These are phyloP conservation scores for Citrus hindsii DNA, from an alignment of 345 rosid genomes.

Conservation along the genomic window DNA sequence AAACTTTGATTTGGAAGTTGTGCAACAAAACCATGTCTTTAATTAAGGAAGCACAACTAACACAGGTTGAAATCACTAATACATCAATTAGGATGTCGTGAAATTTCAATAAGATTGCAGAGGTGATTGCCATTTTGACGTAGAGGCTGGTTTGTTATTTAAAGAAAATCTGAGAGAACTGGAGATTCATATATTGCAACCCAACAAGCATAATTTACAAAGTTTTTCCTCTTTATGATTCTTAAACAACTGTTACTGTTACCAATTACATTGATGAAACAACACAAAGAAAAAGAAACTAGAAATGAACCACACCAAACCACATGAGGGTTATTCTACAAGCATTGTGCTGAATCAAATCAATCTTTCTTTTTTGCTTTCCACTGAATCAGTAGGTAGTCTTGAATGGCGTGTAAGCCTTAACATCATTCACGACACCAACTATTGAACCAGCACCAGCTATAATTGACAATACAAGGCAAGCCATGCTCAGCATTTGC, in stretches of 20 bases:
- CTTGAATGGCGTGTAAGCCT: slow-evolving; percentile 42
- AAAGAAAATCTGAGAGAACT: not conserved
- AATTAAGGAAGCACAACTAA: too few relatives aligned
- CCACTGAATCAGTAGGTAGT: slow-evolving; percentile 26
- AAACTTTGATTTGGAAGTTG: too few relatives aligned
- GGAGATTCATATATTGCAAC: not conserved
- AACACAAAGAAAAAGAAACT: not conserved
- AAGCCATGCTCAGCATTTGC: slow-evolving; percentile 41
- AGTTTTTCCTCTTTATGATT: not conserved
- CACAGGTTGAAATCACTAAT: too few relatives aligned
- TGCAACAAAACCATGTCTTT: too few relatives aligned
- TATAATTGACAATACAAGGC: slow-evolving; percentile 38
- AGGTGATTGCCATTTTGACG: too few relatives aligned
- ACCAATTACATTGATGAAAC: not conserved
- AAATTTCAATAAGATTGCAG: too few relatives aligned
- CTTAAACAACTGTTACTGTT: not conserved
- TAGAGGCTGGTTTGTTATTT: not conserved
- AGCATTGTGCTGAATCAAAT: not conserved
- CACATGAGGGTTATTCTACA: not conserved
- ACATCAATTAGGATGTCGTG: too few relatives aligned
- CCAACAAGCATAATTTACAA: slow-evolving; percentile 3
- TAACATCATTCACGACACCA: slow-evolving; percentile 42
- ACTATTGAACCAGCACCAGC: slow-evolving; percentile 55
- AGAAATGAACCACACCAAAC: slow-evolving; percentile 2
- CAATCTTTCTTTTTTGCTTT: not conserved